Evolutionary conservation across 164 flowering plant species (phyloP), one percentile per base, ranked within the genome.

Genomic region (Annona cherimola): DNA sequence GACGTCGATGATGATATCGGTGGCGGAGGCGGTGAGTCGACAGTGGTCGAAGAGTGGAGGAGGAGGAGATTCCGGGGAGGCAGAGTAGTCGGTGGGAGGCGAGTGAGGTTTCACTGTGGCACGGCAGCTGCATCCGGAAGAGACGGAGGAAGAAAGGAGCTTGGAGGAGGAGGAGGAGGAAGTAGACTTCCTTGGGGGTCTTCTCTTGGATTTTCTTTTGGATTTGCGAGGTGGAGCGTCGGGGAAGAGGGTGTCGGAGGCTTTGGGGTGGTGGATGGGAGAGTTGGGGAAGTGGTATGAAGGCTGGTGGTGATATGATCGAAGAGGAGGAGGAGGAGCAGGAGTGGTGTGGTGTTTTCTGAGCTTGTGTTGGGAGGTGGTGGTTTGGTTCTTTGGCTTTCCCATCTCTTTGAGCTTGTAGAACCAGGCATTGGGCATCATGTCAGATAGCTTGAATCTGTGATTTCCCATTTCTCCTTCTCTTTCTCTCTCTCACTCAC

Each of bases 341-440:
- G 69, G 7, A 6, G 77, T 19, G 3, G 61, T 14, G 74, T 43
- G 71, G n/a, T 81, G 76, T 44, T 74, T 76, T 73, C 83, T 81
- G 71, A 75, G 82, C 43, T 5, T 57, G 42, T 78, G 68, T 44
- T 64, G 63, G 9, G 62, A 63, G 45, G 57, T 20, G 50, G 43
- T 63, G 78, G 44, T 75, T 2, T 79, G 82, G 78, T 54, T 80
- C 62, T 72, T 79, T 66, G 57, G 46, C 73, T 72, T 82, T 77
- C 82, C 71, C 83, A 86, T 82, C 73, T 86, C 81, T 66, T 79
- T 87, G 79, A 93, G 91, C 83, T 85, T 89, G 94, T 89, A 85
- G 73, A 93, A 84, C 98, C 96, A 90, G 19, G 91, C 87, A 79
- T 88, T 91, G 40, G 97, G 95, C 42, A 93, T 82, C 89, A 91